phyloP scores from a whole-genome alignment of 345 rosid genomes.

The Tarenaya hassleriana region DNA sequence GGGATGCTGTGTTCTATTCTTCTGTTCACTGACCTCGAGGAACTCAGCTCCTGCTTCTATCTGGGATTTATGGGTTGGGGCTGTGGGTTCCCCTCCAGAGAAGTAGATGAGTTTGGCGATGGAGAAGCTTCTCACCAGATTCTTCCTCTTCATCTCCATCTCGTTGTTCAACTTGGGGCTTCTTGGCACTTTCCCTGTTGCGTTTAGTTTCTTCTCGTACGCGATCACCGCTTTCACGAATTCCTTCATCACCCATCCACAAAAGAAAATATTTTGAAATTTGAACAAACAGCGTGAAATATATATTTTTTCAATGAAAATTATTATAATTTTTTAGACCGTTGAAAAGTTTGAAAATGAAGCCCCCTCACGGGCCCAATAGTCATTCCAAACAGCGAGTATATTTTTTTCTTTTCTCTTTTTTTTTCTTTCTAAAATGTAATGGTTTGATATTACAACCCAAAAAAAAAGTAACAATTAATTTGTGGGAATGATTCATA shows the following conservation, averaged over 20 bases:
- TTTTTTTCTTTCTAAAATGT: too few relatives aligned
- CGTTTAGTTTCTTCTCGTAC: conserved; percentile 34
- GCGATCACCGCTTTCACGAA: conserved; percentile 53
- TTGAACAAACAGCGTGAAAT: neutral
- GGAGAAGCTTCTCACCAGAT: conserved; percentile 39
- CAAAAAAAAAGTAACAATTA: too few relatives aligned
- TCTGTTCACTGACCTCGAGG: too few relatives aligned
- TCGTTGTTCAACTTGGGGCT: conserved; percentile 25
- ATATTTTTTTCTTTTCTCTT: too few relatives aligned
- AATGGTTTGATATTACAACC: too few relatives aligned
- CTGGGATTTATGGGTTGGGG: conserved; percentile 27
- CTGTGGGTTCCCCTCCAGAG: conserved; percentile 19
- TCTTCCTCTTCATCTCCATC: conserved; percentile 33
- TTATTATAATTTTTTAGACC: too few relatives aligned
- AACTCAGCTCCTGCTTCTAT: conserved; percentile 37
- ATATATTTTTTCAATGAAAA: too few relatives aligned
- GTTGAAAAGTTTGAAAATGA: too few relatives aligned
- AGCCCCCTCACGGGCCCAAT: too few relatives aligned
- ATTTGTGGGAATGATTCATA: too few relatives aligned
- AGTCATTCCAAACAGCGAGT: too few relatives aligned
- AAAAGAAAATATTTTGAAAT: neutral
- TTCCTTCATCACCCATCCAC: conserved; percentile 27
- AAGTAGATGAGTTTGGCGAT: conserved; percentile 31
- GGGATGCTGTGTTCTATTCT: too few relatives aligned
- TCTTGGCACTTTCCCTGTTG: conserved; percentile 17